These are phyloP conservation scores for Juglanconis juglandina DNA, from an alignment of 2,329 filamentous ascomycete species.

Conservation along the genomic window DNA sequence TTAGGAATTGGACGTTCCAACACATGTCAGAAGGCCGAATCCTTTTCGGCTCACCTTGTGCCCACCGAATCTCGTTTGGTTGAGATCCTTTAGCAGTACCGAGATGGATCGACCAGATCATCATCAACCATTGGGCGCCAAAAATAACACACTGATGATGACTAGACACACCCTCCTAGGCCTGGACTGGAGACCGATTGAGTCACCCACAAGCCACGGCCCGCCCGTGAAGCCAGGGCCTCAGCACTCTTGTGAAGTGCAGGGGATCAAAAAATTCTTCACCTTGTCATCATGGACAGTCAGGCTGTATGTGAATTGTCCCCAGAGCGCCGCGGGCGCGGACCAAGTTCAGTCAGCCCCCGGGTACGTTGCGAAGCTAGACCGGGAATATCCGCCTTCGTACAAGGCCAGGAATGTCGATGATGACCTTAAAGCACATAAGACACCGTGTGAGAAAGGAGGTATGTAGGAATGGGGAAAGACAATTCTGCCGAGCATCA, in stretches of 20 bases:
- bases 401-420: not conserved
- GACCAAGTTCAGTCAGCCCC: not conserved
- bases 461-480: not conserved
- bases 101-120: slow-evolving; percentile 14
- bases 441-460: not conserved
- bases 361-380: not conserved
- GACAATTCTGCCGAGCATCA: not conserved
- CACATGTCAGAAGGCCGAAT: not conserved
- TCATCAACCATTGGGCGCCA: not conserved
- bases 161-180: not conserved
- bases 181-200: too few relatives aligned
- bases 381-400: too few relatives aligned
- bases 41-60: not conserved
- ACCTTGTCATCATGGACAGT: too few relatives aligned
- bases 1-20: too few relatives aligned
- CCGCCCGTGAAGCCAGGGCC: not conserved
- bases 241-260: not conserved
- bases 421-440: slow-evolving; percentile 3
- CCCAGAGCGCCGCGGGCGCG: too few relatives aligned
- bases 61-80: slow-evolving; percentile 9
- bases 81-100: not conserved
- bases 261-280: not conserved
- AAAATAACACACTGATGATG: slow-evolving; percentile 9
- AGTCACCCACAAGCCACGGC: not conserved
- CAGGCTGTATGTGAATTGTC: too few relatives aligned